A percentile compares a stretch with the other conserved stretches of the same genome.
phyloP scores from a whole-genome alignment of 2,329 filamentous ascomycete genomes.

The Diaporthe sp. region DNA sequence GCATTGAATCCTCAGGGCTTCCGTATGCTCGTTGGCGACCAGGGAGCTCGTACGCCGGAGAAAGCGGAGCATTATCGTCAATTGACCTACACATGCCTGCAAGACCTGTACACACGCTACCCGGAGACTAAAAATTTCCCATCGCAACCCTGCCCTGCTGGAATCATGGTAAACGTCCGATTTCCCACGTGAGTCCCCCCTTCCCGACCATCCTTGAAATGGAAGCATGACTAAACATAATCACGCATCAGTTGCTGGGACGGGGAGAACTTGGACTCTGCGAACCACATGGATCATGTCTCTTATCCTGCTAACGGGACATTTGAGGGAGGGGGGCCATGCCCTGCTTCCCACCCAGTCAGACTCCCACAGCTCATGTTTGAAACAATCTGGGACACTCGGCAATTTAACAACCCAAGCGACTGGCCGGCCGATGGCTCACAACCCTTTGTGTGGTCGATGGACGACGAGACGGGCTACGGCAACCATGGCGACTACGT shows the following conservation, averaged over 20 bases:
- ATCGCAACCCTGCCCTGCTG: slow-evolving; percentile 51
- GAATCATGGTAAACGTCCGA: slow-evolving; percentile 59
- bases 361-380: slow-evolving; percentile 54
- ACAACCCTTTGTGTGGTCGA: slow-evolving; percentile 49
- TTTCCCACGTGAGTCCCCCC: slow-evolving; percentile 51
- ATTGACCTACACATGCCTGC: slow-evolving; percentile 57
- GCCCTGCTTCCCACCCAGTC: slow-evolving; percentile 48
- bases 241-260: slow-evolving; percentile 45
- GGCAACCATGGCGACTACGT: slow-evolving; percentile 56
- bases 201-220: too few relatives aligned
- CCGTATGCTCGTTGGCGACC: slow-evolving; percentile 54
- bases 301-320: slow-evolving; percentile 44
- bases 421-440: slow-evolving; percentile 51
- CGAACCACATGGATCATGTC: slow-evolving; percentile 48
- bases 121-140: slow-evolving; percentile 57
- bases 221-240: neutral
- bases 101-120: slow-evolving; percentile 54
- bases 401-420: slow-evolving; percentile 49
- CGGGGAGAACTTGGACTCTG: slow-evolving; percentile 47
- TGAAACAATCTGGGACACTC: slow-evolving; percentile 56
- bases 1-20: slow-evolving; percentile 48
- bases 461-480: slow-evolving; percentile 50
- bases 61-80: slow-evolving; percentile 50
- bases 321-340: slow-evolving; percentile 40
- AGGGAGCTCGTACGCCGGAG: slow-evolving; percentile 12